Conservation (phyloP, 2,329 filamentous ascomycete species). For the Thelonectria olida region DNA sequence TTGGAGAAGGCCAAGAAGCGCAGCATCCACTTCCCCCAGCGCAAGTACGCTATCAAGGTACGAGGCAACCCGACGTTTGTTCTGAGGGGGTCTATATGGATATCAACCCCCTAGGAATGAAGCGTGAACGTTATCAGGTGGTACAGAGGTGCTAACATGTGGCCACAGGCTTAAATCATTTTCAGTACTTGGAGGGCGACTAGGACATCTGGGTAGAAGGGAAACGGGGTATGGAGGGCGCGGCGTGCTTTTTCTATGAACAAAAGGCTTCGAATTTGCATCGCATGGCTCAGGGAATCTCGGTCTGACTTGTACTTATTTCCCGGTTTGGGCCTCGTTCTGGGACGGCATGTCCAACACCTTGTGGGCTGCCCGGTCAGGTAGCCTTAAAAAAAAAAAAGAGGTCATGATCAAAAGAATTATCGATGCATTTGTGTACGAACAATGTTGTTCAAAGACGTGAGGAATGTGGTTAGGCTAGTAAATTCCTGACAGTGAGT, state of each 20-base stretch:
- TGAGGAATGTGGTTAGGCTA: background rate
- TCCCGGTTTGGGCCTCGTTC: constrained; percentile 49
- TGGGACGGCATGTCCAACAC: constrained; percentile 46
- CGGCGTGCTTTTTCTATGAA: constrained; percentile 50
- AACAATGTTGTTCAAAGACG: constrained; percentile 1
- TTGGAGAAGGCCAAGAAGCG: constrained; percentile 98
- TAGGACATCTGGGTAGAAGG: constrained; percentile 46
- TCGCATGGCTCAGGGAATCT: constrained; percentile 51
- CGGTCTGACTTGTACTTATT: constrained; percentile 51
- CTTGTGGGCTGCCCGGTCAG: constrained; percentile 42
- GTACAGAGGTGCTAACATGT: constrained; percentile 25
- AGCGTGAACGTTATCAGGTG: background rate
- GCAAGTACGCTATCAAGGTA: constrained; percentile 99
- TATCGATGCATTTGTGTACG: constrained; percentile 6
- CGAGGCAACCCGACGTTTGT: constrained; percentile 17
- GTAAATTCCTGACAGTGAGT: background rate
- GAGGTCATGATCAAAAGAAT: constrained; percentile 49
- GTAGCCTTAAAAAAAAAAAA: constrained; percentile 46
- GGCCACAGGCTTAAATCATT: constrained; percentile 42
- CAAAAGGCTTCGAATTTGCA: constrained; percentile 48
- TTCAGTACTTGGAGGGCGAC: constrained; percentile 39
- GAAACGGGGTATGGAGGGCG: constrained; percentile 48
- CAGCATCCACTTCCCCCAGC: constrained; percentile 94
- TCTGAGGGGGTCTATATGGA: too few relatives aligned
- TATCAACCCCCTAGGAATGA: background rate